Conservation (phyloP, 2,329 filamentous ascomycete genomes). For the Fusarium redolens region DNA sequence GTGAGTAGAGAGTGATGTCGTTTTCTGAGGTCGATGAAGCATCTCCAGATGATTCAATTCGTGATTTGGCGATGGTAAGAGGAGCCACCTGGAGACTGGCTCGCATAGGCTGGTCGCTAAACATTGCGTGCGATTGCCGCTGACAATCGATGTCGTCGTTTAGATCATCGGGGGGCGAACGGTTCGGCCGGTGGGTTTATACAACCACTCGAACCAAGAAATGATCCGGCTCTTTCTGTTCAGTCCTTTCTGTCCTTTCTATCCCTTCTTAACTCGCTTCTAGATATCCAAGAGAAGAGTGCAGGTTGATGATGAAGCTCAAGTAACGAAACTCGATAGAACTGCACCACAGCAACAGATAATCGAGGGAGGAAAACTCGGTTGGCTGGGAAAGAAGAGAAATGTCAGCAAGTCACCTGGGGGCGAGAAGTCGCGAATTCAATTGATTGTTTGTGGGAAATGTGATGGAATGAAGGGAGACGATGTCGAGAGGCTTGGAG, state of each 20-base stretch:
- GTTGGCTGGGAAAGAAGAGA: constrained; percentile 34
- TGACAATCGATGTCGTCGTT: constrained; percentile 35
- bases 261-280: constrained; percentile 3
- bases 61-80: constrained; percentile 63
- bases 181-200: constrained; percentile 31
- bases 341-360: constrained; percentile 25
- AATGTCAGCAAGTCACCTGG: constrained; percentile 37
- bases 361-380: constrained; percentile 26
- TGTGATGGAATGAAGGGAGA: constrained; percentile 46
- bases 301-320: constrained; percentile 1
- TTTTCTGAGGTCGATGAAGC: constrained; percentile 46
- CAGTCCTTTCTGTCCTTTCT: neutral
- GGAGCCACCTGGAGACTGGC: constrained; percentile 72
- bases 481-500: constrained; percentile 26
- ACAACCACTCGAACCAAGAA: constrained; percentile 38
- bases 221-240: constrained; percentile 25
- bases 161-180: constrained; percentile 47
- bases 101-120: constrained; percentile 59
- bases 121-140: constrained; percentile 52
- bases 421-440: constrained; percentile 16
- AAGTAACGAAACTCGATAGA: constrained; percentile 7
- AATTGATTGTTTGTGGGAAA: constrained; percentile 40
- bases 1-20: constrained; percentile 56
- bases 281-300: constrained; percentile 40
- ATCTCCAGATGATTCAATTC: constrained; percentile 44